Conservation (phyloP, 495 filamentous ascomycete genomes). For the Venustampulla echinocandica region DNA sequence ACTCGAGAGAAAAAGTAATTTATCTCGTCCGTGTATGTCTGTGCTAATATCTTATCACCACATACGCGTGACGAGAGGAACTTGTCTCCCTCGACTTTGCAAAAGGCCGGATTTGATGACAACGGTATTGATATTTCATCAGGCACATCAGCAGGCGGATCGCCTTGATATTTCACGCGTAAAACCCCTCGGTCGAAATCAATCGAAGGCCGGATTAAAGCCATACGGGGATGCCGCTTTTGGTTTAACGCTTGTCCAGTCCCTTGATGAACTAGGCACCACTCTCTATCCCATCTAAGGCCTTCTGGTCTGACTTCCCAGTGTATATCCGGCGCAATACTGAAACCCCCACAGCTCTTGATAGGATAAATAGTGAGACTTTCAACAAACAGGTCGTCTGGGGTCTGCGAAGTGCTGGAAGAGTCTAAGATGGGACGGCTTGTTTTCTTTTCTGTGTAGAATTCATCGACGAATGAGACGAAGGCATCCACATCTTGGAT, state of each 20-base stretch:
- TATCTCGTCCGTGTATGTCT: slow-evolving; percentile 58
- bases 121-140: slow-evolving; percentile 54
- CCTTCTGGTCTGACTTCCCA: slow-evolving; percentile 78
- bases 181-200: slow-evolving; percentile 55
- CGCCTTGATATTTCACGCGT: slow-evolving; percentile 28
- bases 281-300: slow-evolving; percentile 86
- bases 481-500: slow-evolving; percentile 64
- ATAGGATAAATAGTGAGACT: slow-evolving; percentile 71
- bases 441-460: slow-evolving; percentile 50
- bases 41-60: slow-evolving; percentile 61
- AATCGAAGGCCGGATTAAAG: slow-evolving; percentile 60
- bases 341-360: slow-evolving; percentile 76
- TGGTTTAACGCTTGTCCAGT: slow-evolving; percentile 71
- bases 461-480: slow-evolving; percentile 64
- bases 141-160: slow-evolving; percentile 11
- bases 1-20: slow-evolving; percentile 65
- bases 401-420: not conserved
- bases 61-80: slow-evolving; percentile 57
- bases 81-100: slow-evolving; percentile 24
- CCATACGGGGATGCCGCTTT: slow-evolving; percentile 77
- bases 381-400: slow-evolving; percentile 33
- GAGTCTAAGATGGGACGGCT: slow-evolving; percentile 3
- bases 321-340: slow-evolving; percentile 48
- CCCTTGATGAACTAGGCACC: slow-evolving; percentile 81
- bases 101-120: slow-evolving; percentile 48